Conservation (phyloP, 1,284 basidiomycete species). For the Sphaerobolus stellatus region DNA sequence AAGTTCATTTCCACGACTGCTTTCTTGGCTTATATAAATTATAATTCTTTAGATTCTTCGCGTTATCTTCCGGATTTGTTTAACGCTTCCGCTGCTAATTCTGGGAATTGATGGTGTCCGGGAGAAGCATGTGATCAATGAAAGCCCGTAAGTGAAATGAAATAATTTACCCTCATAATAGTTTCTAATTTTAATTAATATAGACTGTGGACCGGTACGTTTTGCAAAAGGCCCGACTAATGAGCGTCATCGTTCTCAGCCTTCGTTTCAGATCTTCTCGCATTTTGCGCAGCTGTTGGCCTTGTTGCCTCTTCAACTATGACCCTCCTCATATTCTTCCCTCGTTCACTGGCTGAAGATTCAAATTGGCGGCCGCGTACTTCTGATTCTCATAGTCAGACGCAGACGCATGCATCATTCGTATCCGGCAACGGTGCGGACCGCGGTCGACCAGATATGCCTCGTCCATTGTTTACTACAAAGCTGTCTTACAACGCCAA, state of each 20-base stretch:
- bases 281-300: conserved; percentile 58
- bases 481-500: no score
- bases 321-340: conserved; percentile 77
- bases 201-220: conserved; percentile 14
- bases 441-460: no score
- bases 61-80: conserved; percentile 66
- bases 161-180: conserved; percentile 35
- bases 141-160: conserved; percentile 50
- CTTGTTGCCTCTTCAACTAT: conserved; percentile 65
- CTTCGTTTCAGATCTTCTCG: conserved; percentile 56
- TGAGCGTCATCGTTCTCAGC: not conserved
- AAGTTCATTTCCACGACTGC: conserved; percentile 24
- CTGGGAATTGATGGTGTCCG: conserved; percentile 66
- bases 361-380: conserved; percentile 11
- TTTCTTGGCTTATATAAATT: no score
- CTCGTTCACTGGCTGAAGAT: conserved; percentile 47
- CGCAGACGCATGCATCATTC: conserved; percentile 7
- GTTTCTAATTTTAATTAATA: conserved; percentile 29
- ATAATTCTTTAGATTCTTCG: conserved; percentile 54
- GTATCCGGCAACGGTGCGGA: not conserved
- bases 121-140: conserved; percentile 61
- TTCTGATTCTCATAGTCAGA: conserved; percentile 1
- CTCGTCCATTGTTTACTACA: no score
- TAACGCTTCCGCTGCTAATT: conserved; percentile 59
- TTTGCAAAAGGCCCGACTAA: conserved; percentile 9